Conservation (phyloP, 2,329 filamentous ascomycete genomes). For the Curvularia hawaiiensis region DNA sequence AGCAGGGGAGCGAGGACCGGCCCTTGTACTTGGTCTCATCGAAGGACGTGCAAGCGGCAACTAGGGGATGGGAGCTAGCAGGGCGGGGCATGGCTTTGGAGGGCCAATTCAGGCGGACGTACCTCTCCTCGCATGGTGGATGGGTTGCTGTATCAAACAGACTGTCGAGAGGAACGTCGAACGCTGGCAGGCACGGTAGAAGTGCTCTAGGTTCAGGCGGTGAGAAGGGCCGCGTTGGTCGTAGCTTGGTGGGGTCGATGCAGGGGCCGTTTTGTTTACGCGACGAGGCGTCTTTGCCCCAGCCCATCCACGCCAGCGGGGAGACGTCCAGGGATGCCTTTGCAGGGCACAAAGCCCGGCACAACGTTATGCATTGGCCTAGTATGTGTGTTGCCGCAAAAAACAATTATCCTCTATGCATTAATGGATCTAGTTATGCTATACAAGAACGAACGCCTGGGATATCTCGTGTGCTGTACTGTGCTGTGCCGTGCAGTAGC, state of each 20-base stretch:
- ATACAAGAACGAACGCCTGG: background rate
- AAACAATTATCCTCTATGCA: background rate
- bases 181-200: slow-evolving; percentile 16
- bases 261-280: slow-evolving; percentile 25
- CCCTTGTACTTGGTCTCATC: slow-evolving; percentile 1
- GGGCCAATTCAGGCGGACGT: slow-evolving; percentile 24
- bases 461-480: background rate
- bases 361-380: background rate
- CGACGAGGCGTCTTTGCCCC: slow-evolving; percentile 20
- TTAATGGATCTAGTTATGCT: background rate
- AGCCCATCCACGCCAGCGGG: slow-evolving; percentile 7
- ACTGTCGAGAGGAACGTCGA: slow-evolving; percentile 28
- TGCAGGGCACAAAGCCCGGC: background rate
- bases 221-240: slow-evolving; percentile 24
- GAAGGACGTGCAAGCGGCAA: slow-evolving; percentile 13
- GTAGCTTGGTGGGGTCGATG: slow-evolving; percentile 29
- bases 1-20: background rate
- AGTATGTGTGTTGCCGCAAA: background rate
- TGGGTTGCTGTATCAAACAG: slow-evolving; percentile 44
- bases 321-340: slow-evolving; percentile 1
- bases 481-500: background rate
- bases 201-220: slow-evolving; percentile 21
- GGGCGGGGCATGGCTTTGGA: background rate
- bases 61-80: background rate
- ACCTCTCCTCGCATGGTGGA: slow-evolving; percentile 51